A percentile compares a stretch with the other conserved stretches of the same genome.
Conservation (phyloP, 768 basidiomycete species). For the Auricularia auricula-judae region DNA sequence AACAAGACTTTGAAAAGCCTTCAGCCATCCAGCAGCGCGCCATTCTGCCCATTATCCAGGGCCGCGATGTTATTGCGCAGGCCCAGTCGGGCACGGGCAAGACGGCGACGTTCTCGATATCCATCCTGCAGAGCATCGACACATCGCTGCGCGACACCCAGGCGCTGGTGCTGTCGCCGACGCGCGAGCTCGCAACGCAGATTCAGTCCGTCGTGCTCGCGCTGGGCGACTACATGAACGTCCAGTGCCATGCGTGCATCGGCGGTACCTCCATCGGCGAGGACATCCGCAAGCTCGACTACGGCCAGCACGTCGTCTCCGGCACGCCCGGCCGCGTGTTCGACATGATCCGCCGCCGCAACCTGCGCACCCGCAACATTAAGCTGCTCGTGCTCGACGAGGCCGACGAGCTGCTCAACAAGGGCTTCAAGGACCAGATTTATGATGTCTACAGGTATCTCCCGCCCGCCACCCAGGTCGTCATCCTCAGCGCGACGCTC, state of each 20-base stretch:
- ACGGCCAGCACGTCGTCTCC: slow-evolving; percentile 94
- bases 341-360: slow-evolving; percentile 95
- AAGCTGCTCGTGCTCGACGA: slow-evolving; percentile 95
- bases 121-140: slow-evolving; percentile 97
- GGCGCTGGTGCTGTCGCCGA: slow-evolving; percentile 92
- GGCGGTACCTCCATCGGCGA: slow-evolving; percentile 96
- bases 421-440: slow-evolving; percentile 98
- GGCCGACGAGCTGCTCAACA: slow-evolving; percentile 93
- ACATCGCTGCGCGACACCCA: slow-evolving; percentile 89
- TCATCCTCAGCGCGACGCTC: slow-evolving; percentile 89
- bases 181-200: slow-evolving; percentile 98
- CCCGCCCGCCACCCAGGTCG: slow-evolving; percentile 94
- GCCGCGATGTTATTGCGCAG: slow-evolving; percentile 96
- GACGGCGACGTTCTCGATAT: slow-evolving; percentile 98
- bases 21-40: slow-evolving; percentile 98
- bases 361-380: slow-evolving; percentile 90
- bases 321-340: slow-evolving; percentile 97
- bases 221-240: slow-evolving; percentile 97
- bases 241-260: slow-evolving; percentile 97
- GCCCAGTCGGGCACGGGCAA: slow-evolving; percentile 99
- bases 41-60: slow-evolving; percentile 90
- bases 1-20: slow-evolving; percentile 82
- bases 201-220: slow-evolving; percentile 96
- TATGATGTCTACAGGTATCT: slow-evolving; percentile 98
- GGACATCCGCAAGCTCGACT: slow-evolving; percentile 93